Evolutionary conservation across 2,329 filamentous ascomycete species (phyloP).

Genomic region (Trichoderma sp.): DNA sequence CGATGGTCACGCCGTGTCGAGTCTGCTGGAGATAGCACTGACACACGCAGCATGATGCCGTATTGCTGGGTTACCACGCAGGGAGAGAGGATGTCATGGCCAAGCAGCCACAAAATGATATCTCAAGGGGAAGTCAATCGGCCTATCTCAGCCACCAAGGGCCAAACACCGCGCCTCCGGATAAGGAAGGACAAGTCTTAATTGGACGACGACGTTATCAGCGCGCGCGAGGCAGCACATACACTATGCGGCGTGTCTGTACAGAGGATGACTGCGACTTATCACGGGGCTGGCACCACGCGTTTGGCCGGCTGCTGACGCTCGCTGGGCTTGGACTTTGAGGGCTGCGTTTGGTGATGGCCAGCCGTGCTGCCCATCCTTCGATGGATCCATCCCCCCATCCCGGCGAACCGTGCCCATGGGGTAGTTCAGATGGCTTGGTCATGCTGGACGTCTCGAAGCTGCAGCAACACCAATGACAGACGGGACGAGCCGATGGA

Average conservation of each 20-base stretch:
- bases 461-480: background rate
- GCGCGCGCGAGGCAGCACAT: background rate
- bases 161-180: constrained; percentile 20
- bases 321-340: background rate
- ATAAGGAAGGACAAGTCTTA: constrained; percentile 16
- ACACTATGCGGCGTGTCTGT: no score
- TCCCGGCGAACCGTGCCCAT: background rate
- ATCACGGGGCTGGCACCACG: constrained; percentile 19
- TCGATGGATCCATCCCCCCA: background rate
- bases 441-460: background rate
- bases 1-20: constrained; percentile 2
- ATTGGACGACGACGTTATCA: constrained; percentile 9
- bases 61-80: background rate
- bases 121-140: background rate
- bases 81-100: background rate
- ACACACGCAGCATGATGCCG: background rate
- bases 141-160: background rate
- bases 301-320: constrained; percentile 11
- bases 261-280: background rate
- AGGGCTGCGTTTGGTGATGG: background rate
- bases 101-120: background rate
- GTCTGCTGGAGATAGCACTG: constrained; percentile 11
- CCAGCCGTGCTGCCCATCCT: background rate
- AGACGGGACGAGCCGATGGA: constrained; percentile 20
- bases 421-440: background rate